Conservation (phyloP, 345 rosid genomes). For the Erysimum cheiranthoides region DNA sequence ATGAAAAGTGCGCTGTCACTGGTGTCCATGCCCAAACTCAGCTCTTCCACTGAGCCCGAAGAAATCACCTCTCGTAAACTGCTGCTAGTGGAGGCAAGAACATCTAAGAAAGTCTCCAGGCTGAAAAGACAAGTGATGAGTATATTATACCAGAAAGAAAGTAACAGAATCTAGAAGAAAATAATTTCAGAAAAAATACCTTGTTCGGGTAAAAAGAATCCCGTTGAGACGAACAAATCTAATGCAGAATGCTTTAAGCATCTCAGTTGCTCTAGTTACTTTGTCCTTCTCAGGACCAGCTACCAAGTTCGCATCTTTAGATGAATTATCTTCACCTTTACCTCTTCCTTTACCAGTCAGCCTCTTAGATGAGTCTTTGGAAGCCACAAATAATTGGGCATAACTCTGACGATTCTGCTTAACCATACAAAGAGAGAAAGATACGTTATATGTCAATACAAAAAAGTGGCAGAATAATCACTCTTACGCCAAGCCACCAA, state of each 20-base stretch:
- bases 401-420: slow-evolving; percentile 78
- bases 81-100: slow-evolving; percentile 65
- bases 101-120: slow-evolving; percentile 87
- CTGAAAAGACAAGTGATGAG: slow-evolving; percentile 51
- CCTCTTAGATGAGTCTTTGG: slow-evolving; percentile 52
- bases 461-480: neutral
- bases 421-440: slow-evolving; percentile 17
- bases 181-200: slow-evolving; percentile 51
- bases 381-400: slow-evolving; percentile 58
- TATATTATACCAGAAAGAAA: slow-evolving; percentile 30
- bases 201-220: slow-evolving; percentile 91
- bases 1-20: slow-evolving; percentile 69
- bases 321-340: slow-evolving; percentile 56
- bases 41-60: slow-evolving; percentile 63
- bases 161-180: slow-evolving; percentile 17
- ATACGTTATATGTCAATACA: slow-evolving; percentile 1
- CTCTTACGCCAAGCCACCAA: slow-evolving; percentile 1
- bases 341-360: slow-evolving; percentile 67
- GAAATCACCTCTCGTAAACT: slow-evolving; percentile 73
- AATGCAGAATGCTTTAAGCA: slow-evolving; percentile 67
- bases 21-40: slow-evolving; percentile 73
- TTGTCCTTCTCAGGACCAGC: slow-evolving; percentile 56
- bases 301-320: slow-evolving; percentile 58
- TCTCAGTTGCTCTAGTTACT: slow-evolving; percentile 52
- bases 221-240: slow-evolving; percentile 91